Evolutionary conservation across 2,329 filamentous ascomycete genomes (phyloP).

Genomic region (Boeremia lycopersici): DNA sequence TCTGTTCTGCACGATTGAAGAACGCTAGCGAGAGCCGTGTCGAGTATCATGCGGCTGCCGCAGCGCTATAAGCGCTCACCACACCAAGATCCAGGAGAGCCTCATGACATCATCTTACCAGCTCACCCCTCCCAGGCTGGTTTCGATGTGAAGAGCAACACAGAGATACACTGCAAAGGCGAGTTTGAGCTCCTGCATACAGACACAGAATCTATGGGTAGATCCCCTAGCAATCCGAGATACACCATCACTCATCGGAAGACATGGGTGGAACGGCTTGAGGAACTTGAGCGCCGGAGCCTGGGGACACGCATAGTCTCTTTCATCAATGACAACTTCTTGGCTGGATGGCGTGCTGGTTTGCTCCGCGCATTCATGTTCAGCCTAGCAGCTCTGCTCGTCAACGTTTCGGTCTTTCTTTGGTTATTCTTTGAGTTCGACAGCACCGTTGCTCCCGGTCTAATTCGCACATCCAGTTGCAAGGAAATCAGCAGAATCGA

Average conservation of each 20-base stretch:
- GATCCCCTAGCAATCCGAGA: neutral
- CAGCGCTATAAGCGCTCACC: conserved; percentile 15
- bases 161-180: neutral
- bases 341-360: conserved; percentile 24
- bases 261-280: conserved; percentile 15
- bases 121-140: conserved; percentile 7
- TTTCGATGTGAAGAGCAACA: neutral
- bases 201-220: conserved; percentile 1
- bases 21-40: neutral
- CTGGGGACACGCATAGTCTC: conserved; percentile 15
- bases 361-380: conserved; percentile 20
- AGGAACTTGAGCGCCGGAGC: conserved; percentile 2
- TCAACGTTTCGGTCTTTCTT: conserved; percentile 18
- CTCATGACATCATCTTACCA: conserved; percentile 11
- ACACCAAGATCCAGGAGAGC: conserved; percentile 6
- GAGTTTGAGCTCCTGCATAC: neutral
- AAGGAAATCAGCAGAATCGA: conserved; percentile 11
- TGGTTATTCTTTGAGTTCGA: conserved; percentile 13
- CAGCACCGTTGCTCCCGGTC: neutral
- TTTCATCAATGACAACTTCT: conserved; percentile 15
- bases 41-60: conserved; percentile 5
- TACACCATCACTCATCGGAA: conserved; percentile 1
- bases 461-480: conserved; percentile 29
- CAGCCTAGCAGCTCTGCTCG: conserved; percentile 16
- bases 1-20: neutral